Base-by-base conservation (phyloP, 225 moss, liverwort and hornwort species). In the Polytrichum commune region DNA sequence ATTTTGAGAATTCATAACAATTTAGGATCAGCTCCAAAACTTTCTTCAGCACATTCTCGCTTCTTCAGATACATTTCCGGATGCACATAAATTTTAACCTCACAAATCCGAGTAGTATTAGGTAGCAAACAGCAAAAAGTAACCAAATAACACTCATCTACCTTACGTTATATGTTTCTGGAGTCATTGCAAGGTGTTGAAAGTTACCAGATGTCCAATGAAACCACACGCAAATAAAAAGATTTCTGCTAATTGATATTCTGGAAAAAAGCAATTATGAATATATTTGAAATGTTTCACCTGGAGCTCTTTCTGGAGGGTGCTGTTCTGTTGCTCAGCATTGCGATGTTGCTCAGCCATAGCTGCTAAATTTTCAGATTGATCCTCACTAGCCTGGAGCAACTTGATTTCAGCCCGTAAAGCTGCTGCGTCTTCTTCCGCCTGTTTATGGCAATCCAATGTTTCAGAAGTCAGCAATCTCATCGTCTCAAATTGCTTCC, bases 401-500 rank as follows among this genome's bases (percentile, higher is more conserved):
- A 89, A 77, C 74, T 94, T 92, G n/a, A 97, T 76, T 76, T 97
- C 97, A 62, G 90, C 85, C 71, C 93, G 78, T 67, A 92, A 85
- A 76, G 89, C 83, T 65, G 90, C 94, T 70, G 94, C 89, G 70
- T 97, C 97, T 78, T 97, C 92, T 85, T 97, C 97, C 29, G 97
- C 97, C 93, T 95, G 81, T 18, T 69, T 64, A 65, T 27, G 72
- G 60, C 55, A 55, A 56, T 13, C 13, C 13, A 46, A 46, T 13
- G 13, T 46, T 46, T 46, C 46, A 46, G 13, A 46, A 16, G 46
- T 16, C 58, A 25, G 61, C 33, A 46, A 13, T 46, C 46, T 46
- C 46, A 4, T 13, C 4, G 4, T 46, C 46, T 16, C 46, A 46
- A 38, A 46, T 13, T 46, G 46, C 46, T 46, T 16, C 16, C 46